Evolutionary conservation across 2,329 filamentous ascomycete species (phyloP).

Genomic region (Trichoderma arundinaceum): DNA sequence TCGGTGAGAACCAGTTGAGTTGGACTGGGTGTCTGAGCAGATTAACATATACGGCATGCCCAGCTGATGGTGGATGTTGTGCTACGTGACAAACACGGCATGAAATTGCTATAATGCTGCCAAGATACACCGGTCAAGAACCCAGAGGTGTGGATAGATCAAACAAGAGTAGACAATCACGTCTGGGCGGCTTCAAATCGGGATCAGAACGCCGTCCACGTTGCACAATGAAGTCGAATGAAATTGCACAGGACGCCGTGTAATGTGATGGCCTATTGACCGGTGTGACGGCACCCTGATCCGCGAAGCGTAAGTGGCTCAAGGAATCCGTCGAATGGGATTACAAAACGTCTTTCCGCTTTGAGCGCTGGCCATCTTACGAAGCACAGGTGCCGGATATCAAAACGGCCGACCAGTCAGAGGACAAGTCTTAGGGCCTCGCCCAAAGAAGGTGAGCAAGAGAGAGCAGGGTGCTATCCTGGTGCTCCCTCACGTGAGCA

Average conservation of each 20-base stretch:
- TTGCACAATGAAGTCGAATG: constrained; percentile 12
- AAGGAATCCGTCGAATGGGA: constrained; percentile 11
- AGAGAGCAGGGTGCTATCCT: neutral
- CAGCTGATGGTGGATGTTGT: neutral
- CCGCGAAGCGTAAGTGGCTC: constrained; percentile 12
- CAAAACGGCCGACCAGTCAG: constrained; percentile 11
- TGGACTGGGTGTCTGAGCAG: neutral
- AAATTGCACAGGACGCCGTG: constrained; percentile 9
- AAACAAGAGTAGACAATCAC: neutral
- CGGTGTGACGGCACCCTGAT: constrained; percentile 21
- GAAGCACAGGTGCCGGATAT: constrained; percentile 2
- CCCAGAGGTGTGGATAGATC: neutral
- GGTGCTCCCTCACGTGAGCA: neutral
- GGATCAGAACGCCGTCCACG: constrained; percentile 10
- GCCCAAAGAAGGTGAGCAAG: neutral
- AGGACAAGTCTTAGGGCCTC: neutral
- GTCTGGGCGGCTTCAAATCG: constrained; percentile 10
- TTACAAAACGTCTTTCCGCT: neutral
- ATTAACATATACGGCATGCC: neutral
- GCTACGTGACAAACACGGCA: neutral
- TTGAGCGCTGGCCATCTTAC: neutral
- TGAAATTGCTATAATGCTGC: constrained; percentile 4
- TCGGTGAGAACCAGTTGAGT: constrained; percentile 10
- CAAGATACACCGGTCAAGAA: neutral
- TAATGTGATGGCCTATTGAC: constrained; percentile 7